Percentiles rank a stretch among this genome's conserved stretches.
phyloP scores from a whole-genome alignment of 306 rosid species.

The Acacia crassicarpa region DNA sequence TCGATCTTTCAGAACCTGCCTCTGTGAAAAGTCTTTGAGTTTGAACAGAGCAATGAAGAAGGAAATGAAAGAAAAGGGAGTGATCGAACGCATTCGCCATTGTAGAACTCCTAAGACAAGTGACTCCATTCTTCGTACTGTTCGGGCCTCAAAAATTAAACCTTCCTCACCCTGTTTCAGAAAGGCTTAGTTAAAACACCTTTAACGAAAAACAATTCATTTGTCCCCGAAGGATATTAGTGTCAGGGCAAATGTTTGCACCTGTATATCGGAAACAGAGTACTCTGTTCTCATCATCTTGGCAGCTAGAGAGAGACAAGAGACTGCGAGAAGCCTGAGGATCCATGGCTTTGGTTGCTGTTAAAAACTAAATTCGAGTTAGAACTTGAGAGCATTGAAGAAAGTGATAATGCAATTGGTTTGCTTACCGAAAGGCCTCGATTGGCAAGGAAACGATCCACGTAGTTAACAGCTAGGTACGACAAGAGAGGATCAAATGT shows the following conservation, averaged over 20 bases:
- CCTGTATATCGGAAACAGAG: slow-evolving; percentile 55
- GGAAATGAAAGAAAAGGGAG: slow-evolving; percentile 75
- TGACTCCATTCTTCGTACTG: slow-evolving; percentile 69
- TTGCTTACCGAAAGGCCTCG: slow-evolving; percentile 54
- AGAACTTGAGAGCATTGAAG: slow-evolving; percentile 24
- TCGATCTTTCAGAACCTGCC: slow-evolving; percentile 60
- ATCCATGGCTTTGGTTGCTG: slow-evolving; percentile 82
- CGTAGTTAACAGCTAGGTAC: slow-evolving; percentile 68
- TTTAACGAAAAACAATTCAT: background rate
- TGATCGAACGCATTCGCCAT: slow-evolving; percentile 90
- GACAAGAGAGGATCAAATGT: slow-evolving; percentile 50
- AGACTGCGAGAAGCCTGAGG: slow-evolving; percentile 62
- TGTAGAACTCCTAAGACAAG: slow-evolving; percentile 69
- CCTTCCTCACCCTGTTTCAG: slow-evolving; percentile 52
- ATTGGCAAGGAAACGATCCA: slow-evolving; percentile 66
- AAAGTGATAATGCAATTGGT: background rate
- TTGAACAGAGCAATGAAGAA: slow-evolving; percentile 53
- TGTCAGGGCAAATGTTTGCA: slow-evolving; percentile 1
- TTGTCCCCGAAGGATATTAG: background rate
- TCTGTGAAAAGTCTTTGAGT: slow-evolving; percentile 47
- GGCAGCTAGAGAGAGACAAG: slow-evolving; percentile 74
- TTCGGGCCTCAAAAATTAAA: slow-evolving; percentile 62
- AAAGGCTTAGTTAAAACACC: background rate
- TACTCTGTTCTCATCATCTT: slow-evolving; percentile 65
- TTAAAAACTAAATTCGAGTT: slow-evolving; percentile 13